These are phyloP conservation scores for Boletus sp. DNA, from an alignment of 768 basidiomycete species.

Conservation along the genomic window DNA sequence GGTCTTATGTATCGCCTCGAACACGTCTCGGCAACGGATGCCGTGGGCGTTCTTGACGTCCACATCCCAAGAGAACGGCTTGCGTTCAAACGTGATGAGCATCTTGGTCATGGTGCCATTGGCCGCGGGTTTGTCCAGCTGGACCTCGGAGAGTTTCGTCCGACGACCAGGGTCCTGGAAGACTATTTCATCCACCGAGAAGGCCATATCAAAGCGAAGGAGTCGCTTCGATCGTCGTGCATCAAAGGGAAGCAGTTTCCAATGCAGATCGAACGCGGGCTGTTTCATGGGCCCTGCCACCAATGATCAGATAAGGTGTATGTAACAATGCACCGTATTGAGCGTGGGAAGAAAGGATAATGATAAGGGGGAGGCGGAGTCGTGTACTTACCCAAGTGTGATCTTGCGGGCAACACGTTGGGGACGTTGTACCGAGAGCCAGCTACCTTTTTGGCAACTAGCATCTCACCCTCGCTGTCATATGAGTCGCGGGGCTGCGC, in stretches of 20 bases:
- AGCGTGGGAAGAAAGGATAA: neutral
- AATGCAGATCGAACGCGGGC: conserved; percentile 42
- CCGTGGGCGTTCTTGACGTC: conserved; percentile 41
- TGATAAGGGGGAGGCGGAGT: neutral
- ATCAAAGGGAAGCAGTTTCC: conserved; percentile 47
- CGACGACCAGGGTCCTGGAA: conserved; percentile 26
- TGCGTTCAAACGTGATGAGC: conserved; percentile 41
- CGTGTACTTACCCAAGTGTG: conserved; percentile 25
- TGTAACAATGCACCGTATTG: neutral
- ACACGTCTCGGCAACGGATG: conserved; percentile 56
- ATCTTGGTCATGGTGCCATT: conserved; percentile 46
- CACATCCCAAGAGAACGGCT: conserved; percentile 39
- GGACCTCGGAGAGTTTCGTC: conserved; percentile 33
- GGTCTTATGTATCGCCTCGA: conserved; percentile 51
- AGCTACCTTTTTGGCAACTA: conserved; percentile 20
- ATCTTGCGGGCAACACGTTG: conserved; percentile 20
- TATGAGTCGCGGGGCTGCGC: conserved; percentile 20
- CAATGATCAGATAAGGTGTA: conserved; percentile 30
- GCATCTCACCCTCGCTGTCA: conserved; percentile 29
- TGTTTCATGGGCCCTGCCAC: conserved; percentile 37
- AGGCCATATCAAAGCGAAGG: conserved; percentile 50
- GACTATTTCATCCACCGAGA: conserved; percentile 35
- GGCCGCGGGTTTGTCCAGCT: conserved; percentile 42
- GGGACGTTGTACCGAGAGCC: conserved; percentile 23
- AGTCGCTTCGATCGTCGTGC: conserved; percentile 31